Base-by-base conservation (phyloP, 2,329 filamentous ascomycete species). In the Peltaster fructicola region DNA sequence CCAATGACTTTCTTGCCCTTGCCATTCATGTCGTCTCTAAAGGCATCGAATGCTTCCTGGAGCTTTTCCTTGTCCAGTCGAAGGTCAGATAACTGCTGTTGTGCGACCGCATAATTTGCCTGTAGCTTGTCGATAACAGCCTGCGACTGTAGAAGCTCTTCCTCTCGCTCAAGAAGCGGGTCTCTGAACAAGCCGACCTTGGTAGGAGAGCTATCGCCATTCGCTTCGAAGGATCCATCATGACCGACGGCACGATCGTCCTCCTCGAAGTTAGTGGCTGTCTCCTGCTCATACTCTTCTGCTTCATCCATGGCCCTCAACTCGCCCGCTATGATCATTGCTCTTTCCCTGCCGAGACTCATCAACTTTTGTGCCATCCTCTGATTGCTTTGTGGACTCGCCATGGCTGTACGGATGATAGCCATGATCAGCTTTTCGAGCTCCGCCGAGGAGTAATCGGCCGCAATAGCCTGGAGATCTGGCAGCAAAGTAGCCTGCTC, bases 381-480 rank as follows among this genome's bases (percentile, higher is more conserved):
- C 35, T 59, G 45, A 30, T 61, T 61, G 22, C 52, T 57, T 31
- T 53, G 53, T 5, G 54, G 52, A 20, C 52, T 57, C 25, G 55
- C 57, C 41, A 59, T 56, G 8, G 53, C 51, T 1, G 56, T 54
- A 10, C 60, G 48, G 6, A 62, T 50, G 13, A 62, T 56, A 8
- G 48, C 48, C 50, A 61, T 61, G 34, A 60, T 53, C 24, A 63
- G 40, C 47, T 46, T 45, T 27, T 50, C 44, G 15, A 47, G 35
- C 19, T 53, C 43, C 15, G 26, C 30, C 14, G 44, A 47, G 2
- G 51, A 52, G 4, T 47, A 50, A 14, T 59, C 54, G n/a, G 51
- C 46, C 10, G 56, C 57, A 30, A 59, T 56, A 4, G 54, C 54
- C 39, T 62, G 57, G 13, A 62, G 45, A 30, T 61, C 57, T 10